Base-by-base conservation (phyloP, 176 grass and related monocot genomes). In the Rhipidocladum racemiflorum region DNA sequence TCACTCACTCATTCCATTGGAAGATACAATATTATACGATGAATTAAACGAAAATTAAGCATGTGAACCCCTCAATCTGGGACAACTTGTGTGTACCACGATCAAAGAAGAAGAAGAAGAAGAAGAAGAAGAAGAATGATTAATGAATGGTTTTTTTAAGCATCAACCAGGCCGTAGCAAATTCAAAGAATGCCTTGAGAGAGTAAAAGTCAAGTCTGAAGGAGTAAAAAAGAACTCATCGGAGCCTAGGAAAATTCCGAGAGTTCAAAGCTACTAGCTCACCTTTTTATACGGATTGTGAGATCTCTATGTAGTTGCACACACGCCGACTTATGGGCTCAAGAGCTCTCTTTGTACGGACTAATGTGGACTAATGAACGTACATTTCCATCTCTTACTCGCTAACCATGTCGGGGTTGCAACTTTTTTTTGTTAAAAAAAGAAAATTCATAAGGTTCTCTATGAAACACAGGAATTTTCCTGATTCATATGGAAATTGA, bases 241-340 rank as follows among this genome's bases (percentile, higher is more conserved):
- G 63, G 83, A 59, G 81, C 75, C 71, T 25, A 89, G 46, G 72
- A 89, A 45, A 77, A 57, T 32, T 30, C 45, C 20, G 28, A 29
- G 77, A 77, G 59, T 71, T 75, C 77, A 18, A 88, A 57, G 82
- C 49, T 38, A 85, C 57, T 38, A 72, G 76, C 76, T 84, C 85
- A 81, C 60, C 85, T 91, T 91, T 88, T 87, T 55, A 85, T 65
- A 81, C 64, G 72, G 76, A 91, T 85, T 32, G 25, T 84, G 77
- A 88, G 85, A 91, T 88, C 88, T 83, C 83, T 76, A 91, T 76
- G 77, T 76, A 59, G 65, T 4, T 29, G 81, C 85, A 88, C 85
- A 76, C 39, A 72, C 29, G 51, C 70, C 76, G 35, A 87, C 48
- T 56, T 76, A 76, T 68, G 49, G 72, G 65, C 65, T 7, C 48